These are phyloP conservation scores for Aureobasidium melanogenum DNA, from an alignment of 2,329 filamentous ascomycete genomes.

Conservation along the genomic window DNA sequence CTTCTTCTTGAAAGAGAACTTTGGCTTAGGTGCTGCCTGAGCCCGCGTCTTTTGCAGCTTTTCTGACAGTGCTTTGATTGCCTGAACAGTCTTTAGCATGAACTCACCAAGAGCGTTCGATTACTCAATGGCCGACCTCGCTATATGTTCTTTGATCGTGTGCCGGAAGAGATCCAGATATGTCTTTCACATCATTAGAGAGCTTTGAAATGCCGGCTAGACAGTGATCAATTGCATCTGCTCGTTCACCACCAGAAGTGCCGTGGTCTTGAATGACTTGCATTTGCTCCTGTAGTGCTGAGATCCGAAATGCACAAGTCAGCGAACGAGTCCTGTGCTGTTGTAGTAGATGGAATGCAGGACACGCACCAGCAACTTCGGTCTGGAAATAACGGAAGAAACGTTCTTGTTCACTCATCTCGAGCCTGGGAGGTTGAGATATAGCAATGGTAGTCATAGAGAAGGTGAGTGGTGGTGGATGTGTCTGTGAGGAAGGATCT, in stretches of 20 bases:
- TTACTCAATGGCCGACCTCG: conserved; percentile 45
- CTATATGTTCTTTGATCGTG: conserved; percentile 85
- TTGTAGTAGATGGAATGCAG: background rate
- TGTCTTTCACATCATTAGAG: conserved; percentile 77
- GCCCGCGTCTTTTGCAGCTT: conserved; percentile 61
- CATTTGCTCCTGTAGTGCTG: conserved; percentile 72
- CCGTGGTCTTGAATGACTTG: conserved; percentile 55
- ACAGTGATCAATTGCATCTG: conserved; percentile 72
- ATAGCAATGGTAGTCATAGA: conserved; percentile 8
- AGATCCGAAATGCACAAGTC: background rate
- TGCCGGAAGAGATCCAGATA: conserved; percentile 69
- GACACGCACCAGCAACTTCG: conserved; percentile 56
- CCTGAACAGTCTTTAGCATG: conserved; percentile 33
- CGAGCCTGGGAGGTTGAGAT: background rate
- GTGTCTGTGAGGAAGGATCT: background rate
- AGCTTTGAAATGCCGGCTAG: conserved; percentile 71
- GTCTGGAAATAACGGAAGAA: conserved; percentile 81
- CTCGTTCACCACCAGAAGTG: conserved; percentile 61
- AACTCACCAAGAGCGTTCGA: background rate
- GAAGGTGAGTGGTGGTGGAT: background rate
- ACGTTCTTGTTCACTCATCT: conserved; percentile 36
- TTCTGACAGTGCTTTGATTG: conserved; percentile 72
- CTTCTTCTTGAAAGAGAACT: conserved; percentile 68
- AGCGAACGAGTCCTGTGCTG: background rate
- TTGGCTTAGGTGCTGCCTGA: conserved; percentile 62